Conservation (phyloP, 2,329 filamentous ascomycete genomes). For the Fusarium torulosum region DNA sequence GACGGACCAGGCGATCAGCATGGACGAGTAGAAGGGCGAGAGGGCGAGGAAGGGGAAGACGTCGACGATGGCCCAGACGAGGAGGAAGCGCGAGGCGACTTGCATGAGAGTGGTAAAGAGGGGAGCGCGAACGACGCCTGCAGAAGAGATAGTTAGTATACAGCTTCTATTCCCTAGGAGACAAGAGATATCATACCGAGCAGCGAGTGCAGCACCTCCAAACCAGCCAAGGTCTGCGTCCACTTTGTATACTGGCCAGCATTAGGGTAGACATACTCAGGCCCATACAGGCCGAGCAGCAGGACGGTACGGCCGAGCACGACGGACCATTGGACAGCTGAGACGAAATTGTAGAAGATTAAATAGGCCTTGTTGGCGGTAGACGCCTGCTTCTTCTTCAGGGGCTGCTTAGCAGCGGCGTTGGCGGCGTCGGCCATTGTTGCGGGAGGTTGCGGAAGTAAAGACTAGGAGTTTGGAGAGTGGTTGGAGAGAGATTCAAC, state of each 20-base stretch:
- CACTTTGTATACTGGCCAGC: slow-evolving; percentile 77
- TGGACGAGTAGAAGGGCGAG: slow-evolving; percentile 75
- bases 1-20: slow-evolving; percentile 88
- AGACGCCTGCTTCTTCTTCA: slow-evolving; percentile 48
- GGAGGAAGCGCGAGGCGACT: slow-evolving; percentile 85
- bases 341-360: slow-evolving; percentile 85
- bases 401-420: slow-evolving; percentile 39
- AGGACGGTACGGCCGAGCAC: slow-evolving; percentile 77
- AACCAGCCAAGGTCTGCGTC: slow-evolving; percentile 84
- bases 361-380: slow-evolving; percentile 75
- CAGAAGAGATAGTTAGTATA: slow-evolving; percentile 6
- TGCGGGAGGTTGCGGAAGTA: not conserved
- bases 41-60: slow-evolving; percentile 76
- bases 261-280: slow-evolving; percentile 69
- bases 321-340: slow-evolving; percentile 80
- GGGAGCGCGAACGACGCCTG: slow-evolving; percentile 87
- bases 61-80: slow-evolving; percentile 87
- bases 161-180: not conserved
- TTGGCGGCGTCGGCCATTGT: slow-evolving; percentile 44
- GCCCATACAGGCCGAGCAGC: slow-evolving; percentile 66
- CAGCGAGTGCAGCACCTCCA: slow-evolving; percentile 87
- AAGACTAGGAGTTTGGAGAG: too few species aligned
- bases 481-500: not conserved
- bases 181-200: slow-evolving; percentile 67
- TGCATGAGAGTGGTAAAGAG: slow-evolving; percentile 90